A percentile compares a stretch with the other conserved stretches of the same genome.
Evolutionary conservation across 495 filamentous ascomycete species (phyloP).

Genomic region (Cudoniella acicularis): DNA sequence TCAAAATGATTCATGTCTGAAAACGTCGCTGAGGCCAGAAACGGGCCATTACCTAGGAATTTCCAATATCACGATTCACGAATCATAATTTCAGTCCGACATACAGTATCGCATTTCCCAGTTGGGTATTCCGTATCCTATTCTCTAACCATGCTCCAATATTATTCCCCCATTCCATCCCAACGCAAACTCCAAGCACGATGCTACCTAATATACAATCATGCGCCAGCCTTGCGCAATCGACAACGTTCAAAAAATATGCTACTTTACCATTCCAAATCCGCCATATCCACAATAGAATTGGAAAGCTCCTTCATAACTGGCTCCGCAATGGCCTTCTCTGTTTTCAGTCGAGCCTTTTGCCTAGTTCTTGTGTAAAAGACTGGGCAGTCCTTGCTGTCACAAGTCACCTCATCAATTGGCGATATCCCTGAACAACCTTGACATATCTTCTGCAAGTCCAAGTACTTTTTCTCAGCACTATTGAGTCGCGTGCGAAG

Average conservation of each 20-base stretch:
- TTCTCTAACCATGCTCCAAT: background rate
- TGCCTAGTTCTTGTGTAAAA: slow-evolving; percentile 85
- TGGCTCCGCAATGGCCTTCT: slow-evolving; percentile 52
- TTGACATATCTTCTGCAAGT: slow-evolving; percentile 75
- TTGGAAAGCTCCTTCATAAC: slow-evolving; percentile 54
- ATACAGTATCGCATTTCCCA: background rate
- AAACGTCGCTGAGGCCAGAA: background rate
- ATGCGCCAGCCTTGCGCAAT: background rate
- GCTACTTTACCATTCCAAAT: slow-evolving; percentile 35
- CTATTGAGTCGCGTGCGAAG: slow-evolving; percentile 56
- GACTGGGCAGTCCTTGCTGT: slow-evolving; percentile 88
- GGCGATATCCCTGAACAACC: slow-evolving; percentile 72
- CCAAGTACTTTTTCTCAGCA: slow-evolving; percentile 59
- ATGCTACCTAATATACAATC: background rate
- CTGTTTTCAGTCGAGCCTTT: slow-evolving; percentile 53
- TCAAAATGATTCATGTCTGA: background rate
- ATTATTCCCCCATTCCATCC: background rate
- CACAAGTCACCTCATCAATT: slow-evolving; percentile 74
- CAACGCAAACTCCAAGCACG: background rate
- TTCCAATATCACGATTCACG: too few species aligned
- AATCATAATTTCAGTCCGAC: too few species aligned
- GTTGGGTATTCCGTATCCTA: background rate
- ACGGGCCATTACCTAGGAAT: too few species aligned
- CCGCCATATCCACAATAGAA: slow-evolving; percentile 20
- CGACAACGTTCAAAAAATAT: background rate